Conservation (phyloP, 257 asterid species). For the Leonotis leonurus region DNA sequence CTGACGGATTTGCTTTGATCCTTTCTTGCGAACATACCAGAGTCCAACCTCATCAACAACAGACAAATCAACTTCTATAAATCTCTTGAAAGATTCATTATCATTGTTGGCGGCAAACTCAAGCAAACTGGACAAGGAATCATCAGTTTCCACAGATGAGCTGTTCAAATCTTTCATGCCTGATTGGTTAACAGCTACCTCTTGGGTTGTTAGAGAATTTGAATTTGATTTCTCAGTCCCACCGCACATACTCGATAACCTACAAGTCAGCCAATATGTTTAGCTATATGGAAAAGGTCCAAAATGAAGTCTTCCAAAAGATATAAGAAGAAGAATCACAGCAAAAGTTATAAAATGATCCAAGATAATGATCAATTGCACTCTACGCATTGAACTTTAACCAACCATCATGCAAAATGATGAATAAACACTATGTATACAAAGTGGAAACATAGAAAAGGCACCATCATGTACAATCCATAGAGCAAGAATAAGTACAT, state of each 20-base stretch:
- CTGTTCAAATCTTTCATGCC: slow-evolving; percentile 33
- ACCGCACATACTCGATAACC: slow-evolving; percentile 50
- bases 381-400: not conserved
- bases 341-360: not conserved
- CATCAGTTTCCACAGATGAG: slow-evolving; percentile 50
- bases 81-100: slow-evolving; percentile 52
- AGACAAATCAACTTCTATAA: slow-evolving; percentile 58
- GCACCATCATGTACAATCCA: not conserved
- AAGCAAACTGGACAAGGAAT: slow-evolving; percentile 66
- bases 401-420: not conserved
- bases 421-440: too few species aligned
- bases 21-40: slow-evolving; percentile 76
- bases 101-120: slow-evolving; percentile 85
- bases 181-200: slow-evolving; percentile 12
- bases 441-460: not conserved
- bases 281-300: not conserved
- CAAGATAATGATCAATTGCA: not conserved
- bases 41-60: slow-evolving; percentile 58
- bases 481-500: not conserved
- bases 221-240: slow-evolving; percentile 38
- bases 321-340: not conserved
- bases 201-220: slow-evolving; percentile 16
- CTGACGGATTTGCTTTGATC: slow-evolving; percentile 51
- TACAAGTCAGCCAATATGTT: slow-evolving; percentile 27
- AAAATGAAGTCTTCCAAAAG: not conserved